Evolutionary conservation across 805 yeast genomes (phyloP).

Genomic region (Teunomyces cretensis): DNA sequence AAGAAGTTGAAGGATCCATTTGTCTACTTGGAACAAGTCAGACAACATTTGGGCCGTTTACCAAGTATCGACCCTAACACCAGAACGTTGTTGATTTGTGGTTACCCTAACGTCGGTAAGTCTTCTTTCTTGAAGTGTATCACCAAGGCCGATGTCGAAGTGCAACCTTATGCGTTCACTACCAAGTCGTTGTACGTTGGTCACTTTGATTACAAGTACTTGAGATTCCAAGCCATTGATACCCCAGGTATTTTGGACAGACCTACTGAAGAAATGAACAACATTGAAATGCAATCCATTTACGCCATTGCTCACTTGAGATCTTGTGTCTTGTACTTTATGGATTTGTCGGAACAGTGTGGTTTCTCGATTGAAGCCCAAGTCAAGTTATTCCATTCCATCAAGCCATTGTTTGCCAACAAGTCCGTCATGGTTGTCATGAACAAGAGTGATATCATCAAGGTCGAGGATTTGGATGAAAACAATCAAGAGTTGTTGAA

Average conservation of each 20-base stretch:
- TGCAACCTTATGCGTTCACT: slow-evolving; percentile 98
- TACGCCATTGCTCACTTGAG: slow-evolving; percentile 98
- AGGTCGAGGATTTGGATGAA: slow-evolving; percentile 76
- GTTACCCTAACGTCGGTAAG: slow-evolving; percentile 99
- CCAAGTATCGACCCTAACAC: slow-evolving; percentile 99
- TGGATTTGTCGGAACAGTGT: slow-evolving; percentile 99
- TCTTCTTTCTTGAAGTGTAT: slow-evolving; percentile 90
- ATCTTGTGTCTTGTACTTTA: slow-evolving; percentile 93
- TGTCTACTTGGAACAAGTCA: slow-evolving; percentile 91
- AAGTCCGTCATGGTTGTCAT: slow-evolving; percentile 93
- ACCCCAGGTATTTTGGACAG: slow-evolving; percentile 98
- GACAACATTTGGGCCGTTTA: slow-evolving; percentile 98
- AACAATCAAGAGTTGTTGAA: slow-evolving; percentile 72
- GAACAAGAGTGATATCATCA: slow-evolving; percentile 90
- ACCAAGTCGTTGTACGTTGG: slow-evolving; percentile 97
- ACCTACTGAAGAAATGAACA: slow-evolving; percentile 99
- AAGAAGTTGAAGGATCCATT: slow-evolving; percentile 95
- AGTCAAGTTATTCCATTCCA: slow-evolving; percentile 93
- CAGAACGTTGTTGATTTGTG: slow-evolving; percentile 94
- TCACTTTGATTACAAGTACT: slow-evolving; percentile 96
- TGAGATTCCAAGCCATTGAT: slow-evolving; percentile 98
- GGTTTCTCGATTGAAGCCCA: slow-evolving; percentile 97
- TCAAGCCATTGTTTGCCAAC: slow-evolving; percentile 96
- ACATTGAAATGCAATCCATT: slow-evolving; percentile 98
- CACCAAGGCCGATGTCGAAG: slow-evolving; percentile 98